phyloP scores from a whole-genome alignment of 129 eudicot genomes.

The Helichrysum umbraculigerum region DNA sequence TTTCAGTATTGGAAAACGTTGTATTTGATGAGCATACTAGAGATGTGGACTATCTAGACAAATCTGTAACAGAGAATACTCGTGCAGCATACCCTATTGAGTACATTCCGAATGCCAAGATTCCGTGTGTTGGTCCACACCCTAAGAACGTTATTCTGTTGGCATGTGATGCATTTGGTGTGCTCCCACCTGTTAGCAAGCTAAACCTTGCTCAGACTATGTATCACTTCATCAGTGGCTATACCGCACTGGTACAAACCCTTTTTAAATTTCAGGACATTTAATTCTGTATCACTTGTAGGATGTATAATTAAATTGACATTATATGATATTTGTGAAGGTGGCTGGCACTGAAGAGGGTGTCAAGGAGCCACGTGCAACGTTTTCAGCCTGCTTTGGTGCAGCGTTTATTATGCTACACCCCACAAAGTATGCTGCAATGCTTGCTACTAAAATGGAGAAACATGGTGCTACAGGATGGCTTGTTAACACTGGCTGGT shows the following conservation, averaged over 20 bases:
- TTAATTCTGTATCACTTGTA: not conserved
- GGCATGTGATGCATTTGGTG: slow-evolving; percentile 97
- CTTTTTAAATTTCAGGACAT: not conserved
- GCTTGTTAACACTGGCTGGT: slow-evolving; percentile 99
- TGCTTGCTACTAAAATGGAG: slow-evolving; percentile 89
- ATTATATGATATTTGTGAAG: slow-evolving; percentile 30
- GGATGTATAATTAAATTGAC: not conserved
- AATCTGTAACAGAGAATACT: slow-evolving; percentile 96
- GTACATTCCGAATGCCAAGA: slow-evolving; percentile 87
- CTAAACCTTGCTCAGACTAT: slow-evolving; percentile 89
- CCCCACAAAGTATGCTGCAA: slow-evolving; percentile 94
- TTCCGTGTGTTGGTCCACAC: slow-evolving; percentile 91
- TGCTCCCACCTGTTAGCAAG: slow-evolving; percentile 97
- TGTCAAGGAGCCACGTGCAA: slow-evolving; percentile 90
- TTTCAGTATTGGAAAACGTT: slow-evolving; percentile 80
- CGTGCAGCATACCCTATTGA: slow-evolving; percentile 96
- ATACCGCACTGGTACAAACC: slow-evolving; percentile 77
- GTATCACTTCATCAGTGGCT: slow-evolving; percentile 99
- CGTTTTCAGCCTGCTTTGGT: slow-evolving; percentile 97
- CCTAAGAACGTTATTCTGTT: slow-evolving; percentile 93
- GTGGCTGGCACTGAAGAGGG: slow-evolving; percentile 98
- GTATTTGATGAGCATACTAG: slow-evolving; percentile 89
- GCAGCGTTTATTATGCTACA: slow-evolving; percentile 97
- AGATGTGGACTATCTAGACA: slow-evolving; percentile 75
- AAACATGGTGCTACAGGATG: slow-evolving; percentile 96